Base-by-base conservation (phyloP, 768 basidiomycete species). In the Lactarius deliciosus region DNA sequence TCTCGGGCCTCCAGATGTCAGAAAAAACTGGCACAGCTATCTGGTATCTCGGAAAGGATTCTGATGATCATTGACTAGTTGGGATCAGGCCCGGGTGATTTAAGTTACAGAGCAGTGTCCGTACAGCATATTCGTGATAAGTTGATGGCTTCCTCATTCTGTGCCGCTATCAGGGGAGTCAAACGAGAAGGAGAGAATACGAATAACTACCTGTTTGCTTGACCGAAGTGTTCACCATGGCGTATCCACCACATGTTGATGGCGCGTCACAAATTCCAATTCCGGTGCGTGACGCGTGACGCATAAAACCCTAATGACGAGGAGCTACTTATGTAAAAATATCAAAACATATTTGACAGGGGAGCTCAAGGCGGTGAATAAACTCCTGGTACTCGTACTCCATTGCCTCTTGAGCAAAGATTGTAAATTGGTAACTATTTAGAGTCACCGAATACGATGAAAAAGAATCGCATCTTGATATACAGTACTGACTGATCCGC, bases 91-190 rank as follows among this genome's bases (percentile, higher is more conserved):
- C 28, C 57, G 87, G 70, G 60, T 36, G 36, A 38, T 38, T 38
- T 13, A 38, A 36, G 2, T 86, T 87, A 54, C 87, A 85, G 60
- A 89, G 64, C 73, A 90, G 76, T 90, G 83, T 69, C 89, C 88
- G 32, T 88, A 79, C 70, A 78, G 82, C 57, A 92, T 77, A 30
- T 76, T 81, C 11, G 7, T 36, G 34, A 36, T 36, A 36, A 36
- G 74, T 80, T 87, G 67, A 91, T 82, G 5, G 87, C 81, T 30
- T 78, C 75, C 74, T 91, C 91, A 82, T 92, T 92, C 79, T 89
- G 88, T 56, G 80, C 82, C 34, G 90, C 91, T 87, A 71, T 30
- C 47, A 41, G 36, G 41, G 38, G 38, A 53, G 30, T 10, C 34
- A 60, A 30, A 20, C 15, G 61, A 56, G 18, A 36, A 25, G 15